Base-by-base conservation (phyloP, 495 filamentous ascomycete species). In the Aspergillus sparsus region DNA sequence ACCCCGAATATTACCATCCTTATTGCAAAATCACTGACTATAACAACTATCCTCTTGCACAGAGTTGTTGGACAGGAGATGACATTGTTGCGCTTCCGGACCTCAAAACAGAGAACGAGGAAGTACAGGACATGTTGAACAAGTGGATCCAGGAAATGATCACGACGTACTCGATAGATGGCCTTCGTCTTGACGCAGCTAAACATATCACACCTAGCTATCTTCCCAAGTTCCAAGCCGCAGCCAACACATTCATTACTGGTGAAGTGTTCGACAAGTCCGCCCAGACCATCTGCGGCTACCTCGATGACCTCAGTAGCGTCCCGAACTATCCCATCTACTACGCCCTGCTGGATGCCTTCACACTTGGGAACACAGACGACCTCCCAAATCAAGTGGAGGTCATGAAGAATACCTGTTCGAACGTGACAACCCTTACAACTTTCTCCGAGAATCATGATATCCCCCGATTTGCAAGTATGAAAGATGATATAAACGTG, bases 391-490 rank as follows among this genome's bases (percentile, higher is more conserved):
- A 77, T 39, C 75, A 74, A 53, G 72, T 85, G 34, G 72, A 80
- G 55, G 61, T 67, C 13, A 76, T 89, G 61, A 83, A 83, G 33
- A 63, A 65, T 15, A 33, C 53, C 33, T 88, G 86, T 60, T 67
- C 72, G 8, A 87, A 90, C 64, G 76, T 82, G 4, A 85, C 82
- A 13, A 71, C 86, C 2, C 80, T 90, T 5, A 83, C 87, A 15
- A 85, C 80, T 4, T 95, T 95, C 76, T 70, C 86, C 5, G 90
- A 93, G 66, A 94, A 94, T 66, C 90, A 94, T 65, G 90, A 94
- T 66, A 72, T 84, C 9, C 62, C 77, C 5, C 82, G 89, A 2
- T 88, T 89, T 63, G 70, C 84, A 6, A 85, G 78, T 33, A 53
- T 73, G 76, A 63, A 60, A 5, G 44, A 67, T 4, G 74, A 78